Conservation (phyloP, 2,329 filamentous ascomycete species). For the Aspergillus pseudonomiae region DNA sequence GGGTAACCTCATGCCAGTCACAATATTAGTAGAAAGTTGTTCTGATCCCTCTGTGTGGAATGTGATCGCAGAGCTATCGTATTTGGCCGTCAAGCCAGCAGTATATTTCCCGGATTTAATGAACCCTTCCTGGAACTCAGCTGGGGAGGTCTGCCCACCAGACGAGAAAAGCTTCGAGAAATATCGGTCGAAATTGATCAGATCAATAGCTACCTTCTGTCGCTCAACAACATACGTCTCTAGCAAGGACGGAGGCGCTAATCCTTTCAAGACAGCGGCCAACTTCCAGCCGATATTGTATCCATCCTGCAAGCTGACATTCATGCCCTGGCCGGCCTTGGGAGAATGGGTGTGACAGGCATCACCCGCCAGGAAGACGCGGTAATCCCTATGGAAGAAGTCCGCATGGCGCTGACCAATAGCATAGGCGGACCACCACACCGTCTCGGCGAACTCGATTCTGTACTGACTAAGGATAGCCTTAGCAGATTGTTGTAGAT, state of each 20-base stretch:
- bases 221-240: constrained; percentile 59
- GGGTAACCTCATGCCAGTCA: constrained; percentile 54
- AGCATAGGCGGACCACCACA: constrained; percentile 73
- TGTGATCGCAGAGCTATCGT: constrained; percentile 56
- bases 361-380: constrained; percentile 71
- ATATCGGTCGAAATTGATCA: constrained; percentile 64
- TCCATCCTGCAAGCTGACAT: constrained; percentile 58
- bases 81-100: constrained; percentile 61
- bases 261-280: constrained; percentile 51
- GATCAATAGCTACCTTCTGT: constrained; percentile 55
- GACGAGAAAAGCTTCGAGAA: constrained; percentile 58
- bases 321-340: constrained; percentile 68
- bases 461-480: constrained; percentile 59
- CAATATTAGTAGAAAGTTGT: constrained; percentile 40
- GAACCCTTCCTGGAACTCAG: constrained; percentile 61
- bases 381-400: constrained; percentile 66
- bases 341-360: constrained; percentile 71
- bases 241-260: constrained; percentile 48
- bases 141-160: constrained; percentile 45
- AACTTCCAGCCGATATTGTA: constrained; percentile 67
- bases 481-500: constrained; percentile 57
- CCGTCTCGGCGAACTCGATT: constrained; percentile 58
- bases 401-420: constrained; percentile 72
- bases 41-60: constrained; percentile 36
- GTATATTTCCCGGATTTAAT: constrained; percentile 61